A percentile compares a stretch with the other conserved stretches of the same genome.
phyloP scores from a whole-genome alignment of 306 rosid genomes.

The Vigna radiata region DNA sequence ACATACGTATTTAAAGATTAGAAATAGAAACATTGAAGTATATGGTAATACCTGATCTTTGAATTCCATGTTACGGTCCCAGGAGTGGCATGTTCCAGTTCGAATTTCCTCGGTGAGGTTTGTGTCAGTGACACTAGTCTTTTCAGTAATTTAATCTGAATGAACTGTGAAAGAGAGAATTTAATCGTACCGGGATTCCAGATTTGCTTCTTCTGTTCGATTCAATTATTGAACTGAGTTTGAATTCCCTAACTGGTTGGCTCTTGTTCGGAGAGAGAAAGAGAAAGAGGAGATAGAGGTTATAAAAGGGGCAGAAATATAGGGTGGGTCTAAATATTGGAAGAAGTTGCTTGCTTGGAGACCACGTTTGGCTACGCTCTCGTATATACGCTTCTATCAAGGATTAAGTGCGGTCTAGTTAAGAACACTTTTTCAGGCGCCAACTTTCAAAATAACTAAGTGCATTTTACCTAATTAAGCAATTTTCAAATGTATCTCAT shows the following conservation, averaged over 20 bases:
- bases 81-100: conserved; percentile 72
- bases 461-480: not conserved
- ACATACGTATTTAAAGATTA: too few species aligned
- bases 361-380: conserved; percentile 62
- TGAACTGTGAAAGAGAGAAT: conserved; percentile 33
- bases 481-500: conserved; percentile 5
- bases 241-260: conserved; percentile 17
- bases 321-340: conserved; percentile 50
- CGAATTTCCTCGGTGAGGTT: conserved; percentile 47
- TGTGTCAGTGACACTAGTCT: not conserved
- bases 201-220: conserved; percentile 27
- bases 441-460: not conserved
- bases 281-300: conserved; percentile 13
- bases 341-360: conserved; percentile 58
- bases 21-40: not conserved
- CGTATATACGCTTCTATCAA: conserved; percentile 50
- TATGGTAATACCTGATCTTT: conserved; percentile 66
- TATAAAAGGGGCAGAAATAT: conserved; percentile 30
- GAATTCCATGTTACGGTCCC: conserved; percentile 65
- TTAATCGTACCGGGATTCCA: conserved; percentile 35
- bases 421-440: not conserved
- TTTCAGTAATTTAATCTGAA: conserved; percentile 24
- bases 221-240: conserved; percentile 35
- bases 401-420: conserved; percentile 41
- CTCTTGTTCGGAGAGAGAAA: conserved; percentile 32